A percentile compares a stretch with the other conserved stretches of the same genome.
Conservation (phyloP, 306 rosid species). For the Inga leiocalycina region DNA sequence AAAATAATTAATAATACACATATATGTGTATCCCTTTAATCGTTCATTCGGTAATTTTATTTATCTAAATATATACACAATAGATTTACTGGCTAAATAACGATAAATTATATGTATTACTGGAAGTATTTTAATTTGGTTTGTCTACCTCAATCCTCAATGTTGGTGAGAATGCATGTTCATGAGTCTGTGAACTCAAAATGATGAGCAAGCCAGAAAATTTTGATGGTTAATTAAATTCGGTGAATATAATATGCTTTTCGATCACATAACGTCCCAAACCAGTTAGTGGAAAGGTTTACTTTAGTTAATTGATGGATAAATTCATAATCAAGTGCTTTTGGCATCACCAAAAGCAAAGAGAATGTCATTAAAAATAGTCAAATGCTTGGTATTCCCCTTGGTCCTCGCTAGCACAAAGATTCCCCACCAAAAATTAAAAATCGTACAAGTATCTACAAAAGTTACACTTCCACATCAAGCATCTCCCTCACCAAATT, state of each 20-base stretch:
- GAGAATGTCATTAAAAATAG: conserved; percentile 49
- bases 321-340: conserved; percentile 32
- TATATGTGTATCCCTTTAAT: too few relatives aligned
- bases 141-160: not conserved
- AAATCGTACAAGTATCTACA: conserved; percentile 34
- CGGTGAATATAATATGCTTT: not conserved
- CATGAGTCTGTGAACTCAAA: conserved; percentile 13
- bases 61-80: too few relatives aligned
- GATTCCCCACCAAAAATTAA: conserved; percentile 32
- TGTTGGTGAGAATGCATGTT: not conserved
- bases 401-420: conserved; percentile 34
- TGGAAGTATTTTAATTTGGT: not conserved
- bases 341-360: conserved; percentile 32
- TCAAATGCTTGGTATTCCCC: conserved; percentile 48
- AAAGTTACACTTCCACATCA: conserved; percentile 27
- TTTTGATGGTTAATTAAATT: not conserved
- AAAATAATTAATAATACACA: too few relatives aligned
- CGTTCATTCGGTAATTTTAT: too few relatives aligned
- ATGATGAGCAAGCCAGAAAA: conserved; percentile 25
- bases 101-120: not conserved
- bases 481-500: conserved; percentile 43
- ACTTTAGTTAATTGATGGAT: not conserved
- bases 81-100: not conserved
- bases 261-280: not conserved
- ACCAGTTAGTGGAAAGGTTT: not conserved